phyloP scores from a whole-genome alignment of 2,329 filamentous ascomycete species.

The Talaromyces pinophilus region DNA sequence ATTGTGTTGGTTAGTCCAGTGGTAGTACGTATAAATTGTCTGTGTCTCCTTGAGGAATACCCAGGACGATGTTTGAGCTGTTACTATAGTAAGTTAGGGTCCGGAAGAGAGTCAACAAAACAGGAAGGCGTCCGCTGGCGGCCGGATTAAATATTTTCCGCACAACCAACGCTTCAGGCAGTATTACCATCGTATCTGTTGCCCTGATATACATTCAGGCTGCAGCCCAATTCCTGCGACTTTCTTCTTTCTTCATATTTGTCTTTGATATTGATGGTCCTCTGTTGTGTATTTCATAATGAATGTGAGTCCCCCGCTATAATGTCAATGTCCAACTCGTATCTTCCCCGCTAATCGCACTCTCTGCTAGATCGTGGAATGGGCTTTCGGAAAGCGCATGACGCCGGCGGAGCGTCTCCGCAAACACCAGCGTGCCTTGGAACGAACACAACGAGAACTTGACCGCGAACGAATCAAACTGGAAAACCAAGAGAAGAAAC shows the following conservation, averaged over 20 bases:
- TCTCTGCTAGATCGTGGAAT: conserved; percentile 80
- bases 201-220: not conserved
- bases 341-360: conserved; percentile 26
- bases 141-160: conserved; percentile 12
- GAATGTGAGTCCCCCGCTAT: conserved; percentile 41
- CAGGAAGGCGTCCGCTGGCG: not conserved
- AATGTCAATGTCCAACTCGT: not conserved
- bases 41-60: not conserved
- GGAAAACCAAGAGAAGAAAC: conserved; percentile 97
- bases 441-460: conserved; percentile 95
- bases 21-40: not conserved
- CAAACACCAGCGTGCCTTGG: conserved; percentile 88
- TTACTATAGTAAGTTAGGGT: not conserved
- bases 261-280: not conserved
- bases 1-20: not conserved
- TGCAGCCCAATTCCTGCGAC: not conserved
- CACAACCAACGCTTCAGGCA: conserved; percentile 3
- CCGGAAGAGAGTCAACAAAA: not conserved
- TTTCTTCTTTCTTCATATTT: not conserved
- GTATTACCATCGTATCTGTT: not conserved
- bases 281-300: conserved; percentile 29
- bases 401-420: conserved; percentile 72
- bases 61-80: no score
- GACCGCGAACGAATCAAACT: conserved; percentile 94
- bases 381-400: conserved; percentile 99